Evolutionary conservation across 2,329 filamentous ascomycete genomes (phyloP), one percentile per base, ranked within the genome.

Genomic region (Torrubiella hemipterigena): DNA sequence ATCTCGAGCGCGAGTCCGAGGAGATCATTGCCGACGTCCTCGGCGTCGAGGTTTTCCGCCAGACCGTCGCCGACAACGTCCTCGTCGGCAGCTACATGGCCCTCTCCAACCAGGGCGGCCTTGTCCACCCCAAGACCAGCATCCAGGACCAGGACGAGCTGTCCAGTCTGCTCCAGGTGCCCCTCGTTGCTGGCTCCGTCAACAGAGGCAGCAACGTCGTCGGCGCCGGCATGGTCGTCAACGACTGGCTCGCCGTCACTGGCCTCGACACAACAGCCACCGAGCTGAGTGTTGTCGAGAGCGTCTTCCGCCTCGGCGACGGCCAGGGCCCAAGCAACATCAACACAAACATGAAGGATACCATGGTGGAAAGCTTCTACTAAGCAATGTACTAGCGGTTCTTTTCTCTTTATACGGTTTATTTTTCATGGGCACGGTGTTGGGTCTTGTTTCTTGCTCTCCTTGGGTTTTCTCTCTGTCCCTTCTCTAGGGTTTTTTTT

Each of bases 301-400:
- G 79, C 48, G 87, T 98, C 42, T 98, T 98, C 69, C 76, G 86
- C 48, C 67, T 98, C 28, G 87, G 87, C 41, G 89, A 96, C 66
- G 86, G 84, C 32, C 70, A 77, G 43, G 84, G 74, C 6, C 79
- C 85, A 30, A 75, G 75, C 49, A 77, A 73, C 47, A 85, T 89
- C 63, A 83, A 83, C 56, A 81, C 77, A 31, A 77, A 65, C 45
- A 78, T 95, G 67, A 96, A 95, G 73, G 89, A 96, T 57, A 91
- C 86, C 43, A 93, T 98, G 75, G 91, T 98, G 39, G 91, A 98
- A 68, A 93, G 84, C 49, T 98, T 96, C 65, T 98, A 98, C 67
- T 98, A 70, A 69, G 48, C 19, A 34, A 33, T n/a, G n/a, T n/a
- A n/a, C n/a, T n/a, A n/a, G n/a, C n/a, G n/a, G n/a, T n/a, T n/a